Conservation (phyloP, 257 asterid genomes). For the Primulina huaijiensis region DNA sequence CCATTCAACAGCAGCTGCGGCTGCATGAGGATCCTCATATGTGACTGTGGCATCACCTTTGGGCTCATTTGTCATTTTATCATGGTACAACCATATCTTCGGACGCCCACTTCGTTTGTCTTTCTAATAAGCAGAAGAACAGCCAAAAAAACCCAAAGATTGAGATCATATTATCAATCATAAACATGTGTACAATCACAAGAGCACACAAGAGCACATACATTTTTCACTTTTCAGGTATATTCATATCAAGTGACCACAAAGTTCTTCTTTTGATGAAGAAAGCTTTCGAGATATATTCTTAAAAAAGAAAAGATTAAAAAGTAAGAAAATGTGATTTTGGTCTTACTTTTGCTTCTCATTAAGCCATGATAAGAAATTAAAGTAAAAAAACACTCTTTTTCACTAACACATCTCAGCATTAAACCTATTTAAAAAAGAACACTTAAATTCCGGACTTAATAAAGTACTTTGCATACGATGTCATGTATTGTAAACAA, state of each 20-base stretch:
- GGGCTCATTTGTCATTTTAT: slow-evolving; percentile 87
- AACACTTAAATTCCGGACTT: background rate
- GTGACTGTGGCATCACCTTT: slow-evolving; percentile 99
- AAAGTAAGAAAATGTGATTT: background rate
- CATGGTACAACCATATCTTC: slow-evolving; percentile 88
- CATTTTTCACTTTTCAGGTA: background rate
- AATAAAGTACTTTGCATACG: background rate
- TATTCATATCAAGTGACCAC: background rate
- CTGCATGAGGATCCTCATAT: slow-evolving; percentile 99
- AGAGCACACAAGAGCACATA: slow-evolving; percentile 4
- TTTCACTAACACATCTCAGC: background rate
- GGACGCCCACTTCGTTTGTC: slow-evolving; percentile 96
- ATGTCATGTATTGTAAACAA: slow-evolving; percentile 13
- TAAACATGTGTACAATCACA: background rate
- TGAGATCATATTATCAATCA: background rate
- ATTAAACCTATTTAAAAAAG: background rate
- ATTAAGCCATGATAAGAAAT: background rate
- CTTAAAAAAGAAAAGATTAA: background rate
- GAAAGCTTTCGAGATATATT: background rate
- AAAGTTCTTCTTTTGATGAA: background rate
- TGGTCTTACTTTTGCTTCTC: background rate
- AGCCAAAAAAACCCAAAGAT: background rate
- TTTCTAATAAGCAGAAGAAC: slow-evolving; percentile 46
- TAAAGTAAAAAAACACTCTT: background rate
- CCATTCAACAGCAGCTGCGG: slow-evolving; percentile 98